Evolutionary conservation across 2,329 filamentous ascomycete genomes (phyloP).

Genomic region (Thielaviopsis musarum): DNA sequence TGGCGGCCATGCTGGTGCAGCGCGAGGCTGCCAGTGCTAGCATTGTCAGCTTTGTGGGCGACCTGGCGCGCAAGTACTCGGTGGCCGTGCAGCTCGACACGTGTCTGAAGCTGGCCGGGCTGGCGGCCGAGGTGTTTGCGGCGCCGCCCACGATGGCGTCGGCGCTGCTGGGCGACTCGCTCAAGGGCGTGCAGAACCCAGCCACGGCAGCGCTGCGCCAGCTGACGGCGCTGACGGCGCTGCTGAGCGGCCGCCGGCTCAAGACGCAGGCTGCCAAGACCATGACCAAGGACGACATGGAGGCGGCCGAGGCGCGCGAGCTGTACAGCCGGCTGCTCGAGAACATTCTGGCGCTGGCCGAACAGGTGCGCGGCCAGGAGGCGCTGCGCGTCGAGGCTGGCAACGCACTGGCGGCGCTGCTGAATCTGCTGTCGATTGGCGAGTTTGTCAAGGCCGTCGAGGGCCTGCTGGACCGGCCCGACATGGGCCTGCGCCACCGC

Average conservation of each 20-base stretch:
- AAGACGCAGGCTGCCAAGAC: constrained; percentile 37
- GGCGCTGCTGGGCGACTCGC: constrained; percentile 41
- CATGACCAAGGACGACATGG: constrained; percentile 46
- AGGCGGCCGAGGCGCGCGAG: constrained; percentile 46
- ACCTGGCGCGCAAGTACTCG: constrained; percentile 56
- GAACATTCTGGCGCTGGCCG: constrained; percentile 47
- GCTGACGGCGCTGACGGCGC: constrained; percentile 37
- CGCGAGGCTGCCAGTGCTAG: constrained; percentile 52
- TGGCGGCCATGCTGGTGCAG: constrained; percentile 81
- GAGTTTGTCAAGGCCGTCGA: constrained; percentile 86
- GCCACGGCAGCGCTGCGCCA: constrained; percentile 35
- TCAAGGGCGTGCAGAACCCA: constrained; percentile 21
- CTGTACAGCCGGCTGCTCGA: constrained; percentile 55
- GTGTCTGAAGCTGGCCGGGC: constrained; percentile 57
- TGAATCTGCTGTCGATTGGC: constrained; percentile 68
- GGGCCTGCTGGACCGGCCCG: constrained; percentile 57
- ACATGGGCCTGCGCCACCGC: constrained; percentile 60
- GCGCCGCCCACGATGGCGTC: constrained; percentile 58
- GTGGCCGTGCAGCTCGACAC: constrained; percentile 63
- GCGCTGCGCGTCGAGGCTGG: constrained; percentile 42
- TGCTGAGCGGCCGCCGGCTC: constrained; percentile 41
- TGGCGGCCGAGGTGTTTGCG: constrained; percentile 60
- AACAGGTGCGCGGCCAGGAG: constrained; percentile 39
- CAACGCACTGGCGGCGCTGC: constrained; percentile 58
- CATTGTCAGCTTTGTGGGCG: constrained; percentile 56